Percentiles rank a stretch among this genome's conserved stretches.
phyloP scores from a whole-genome alignment of 2,329 filamentous ascomycete species.

The Colletotrichum lindemuthianum region DNA sequence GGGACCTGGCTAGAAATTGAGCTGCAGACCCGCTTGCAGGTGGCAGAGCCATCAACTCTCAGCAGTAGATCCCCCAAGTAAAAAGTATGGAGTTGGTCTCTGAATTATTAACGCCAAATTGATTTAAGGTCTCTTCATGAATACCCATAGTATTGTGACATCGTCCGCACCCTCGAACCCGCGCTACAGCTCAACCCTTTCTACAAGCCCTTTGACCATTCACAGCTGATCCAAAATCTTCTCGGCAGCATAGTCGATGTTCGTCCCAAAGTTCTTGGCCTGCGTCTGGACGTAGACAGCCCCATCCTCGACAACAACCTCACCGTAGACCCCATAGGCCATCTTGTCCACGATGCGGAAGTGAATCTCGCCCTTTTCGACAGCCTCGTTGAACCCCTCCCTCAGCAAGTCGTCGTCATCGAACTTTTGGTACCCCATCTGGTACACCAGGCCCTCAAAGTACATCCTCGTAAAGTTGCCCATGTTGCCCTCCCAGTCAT shows the following conservation, averaged over 20 bases:
- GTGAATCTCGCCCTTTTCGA: conserved; percentile 53
- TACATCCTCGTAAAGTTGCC: conserved; percentile 54
- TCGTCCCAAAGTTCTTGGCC: conserved; percentile 49
- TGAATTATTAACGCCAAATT: too few species aligned
- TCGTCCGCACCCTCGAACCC: too few species aligned
- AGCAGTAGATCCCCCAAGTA: too few species aligned
- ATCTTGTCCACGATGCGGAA: conserved; percentile 60
- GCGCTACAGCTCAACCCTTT: too few species aligned
- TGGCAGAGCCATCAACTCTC: too few species aligned
- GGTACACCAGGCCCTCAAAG: conserved; percentile 54
- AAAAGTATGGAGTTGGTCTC: too few species aligned
- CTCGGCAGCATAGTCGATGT: conserved; percentile 46
- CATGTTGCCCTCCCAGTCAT: conserved; percentile 57
- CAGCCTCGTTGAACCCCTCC: conserved; percentile 58
- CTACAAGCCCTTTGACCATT: background rate
- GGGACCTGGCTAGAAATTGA: too few species aligned
- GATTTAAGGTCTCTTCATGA: too few species aligned
- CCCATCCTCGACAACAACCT: conserved; percentile 59
- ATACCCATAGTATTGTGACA: too few species aligned
- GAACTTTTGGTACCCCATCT: conserved; percentile 57
- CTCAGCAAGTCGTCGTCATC: conserved; percentile 58
- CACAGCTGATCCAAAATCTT: conserved; percentile 50
- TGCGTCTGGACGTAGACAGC: conserved; percentile 57
- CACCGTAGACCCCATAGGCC: conserved; percentile 53
- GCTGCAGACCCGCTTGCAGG: too few species aligned